Evolutionary conservation across 257 asterid species (phyloP).

Genomic region (Solanum sejunctum): DNA sequence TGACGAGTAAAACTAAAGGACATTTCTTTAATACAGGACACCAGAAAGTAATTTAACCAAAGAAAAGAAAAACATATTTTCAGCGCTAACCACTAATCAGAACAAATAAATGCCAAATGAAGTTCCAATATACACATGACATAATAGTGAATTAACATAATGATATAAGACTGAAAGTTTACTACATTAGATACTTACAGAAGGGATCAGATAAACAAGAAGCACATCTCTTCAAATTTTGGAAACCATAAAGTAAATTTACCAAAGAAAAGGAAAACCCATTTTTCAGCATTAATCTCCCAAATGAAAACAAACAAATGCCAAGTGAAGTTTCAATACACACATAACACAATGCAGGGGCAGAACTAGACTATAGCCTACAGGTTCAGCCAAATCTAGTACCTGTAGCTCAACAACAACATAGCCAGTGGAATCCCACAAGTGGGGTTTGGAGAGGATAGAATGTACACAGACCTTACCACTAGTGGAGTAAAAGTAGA

Average conservation of each 20-base stretch:
- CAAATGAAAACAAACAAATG: not conserved
- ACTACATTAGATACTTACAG: no score
- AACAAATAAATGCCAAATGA: not conserved
- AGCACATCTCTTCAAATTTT: no score
- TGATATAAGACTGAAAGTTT: no score
- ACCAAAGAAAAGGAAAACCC: no score
- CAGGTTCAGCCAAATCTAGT: not conserved
- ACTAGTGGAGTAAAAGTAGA: no score
- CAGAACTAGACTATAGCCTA: not conserved
- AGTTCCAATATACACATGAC: not conserved
- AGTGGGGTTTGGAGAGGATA: no score
- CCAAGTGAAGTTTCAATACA: not conserved
- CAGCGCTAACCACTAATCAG: not conserved
- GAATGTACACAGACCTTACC: no score
- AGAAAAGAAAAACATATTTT: not conserved
- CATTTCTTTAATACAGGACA: not conserved
- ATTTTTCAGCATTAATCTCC: not conserved
- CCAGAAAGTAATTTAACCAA: not conserved
- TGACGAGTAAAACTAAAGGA: not conserved
- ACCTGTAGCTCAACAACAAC: not conserved
- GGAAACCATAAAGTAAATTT: no score
- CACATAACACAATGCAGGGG: not conserved
- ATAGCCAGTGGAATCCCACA: no score
- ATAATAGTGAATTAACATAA: not conserved
- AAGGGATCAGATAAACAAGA: no score